Evolutionary conservation across 1,284 basidiomycete species (phyloP).

Genomic region (Wolfiporia cocos): DNA sequence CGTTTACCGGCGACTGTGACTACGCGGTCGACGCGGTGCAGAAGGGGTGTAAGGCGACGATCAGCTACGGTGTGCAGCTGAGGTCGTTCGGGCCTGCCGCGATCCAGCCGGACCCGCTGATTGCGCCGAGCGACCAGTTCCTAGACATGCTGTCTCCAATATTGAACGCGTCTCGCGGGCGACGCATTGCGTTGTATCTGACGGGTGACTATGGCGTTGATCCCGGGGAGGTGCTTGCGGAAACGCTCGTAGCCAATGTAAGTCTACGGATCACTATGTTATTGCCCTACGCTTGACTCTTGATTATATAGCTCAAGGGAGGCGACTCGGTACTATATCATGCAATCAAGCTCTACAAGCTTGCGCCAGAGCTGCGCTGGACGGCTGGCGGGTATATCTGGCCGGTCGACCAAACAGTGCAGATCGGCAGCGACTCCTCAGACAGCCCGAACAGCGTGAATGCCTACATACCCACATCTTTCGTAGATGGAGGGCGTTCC

Average conservation of each 20-base stretch:
- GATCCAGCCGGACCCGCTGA: conserved; percentile 48
- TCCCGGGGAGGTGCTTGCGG: conserved; percentile 63
- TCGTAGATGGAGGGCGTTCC: conserved; percentile 27
- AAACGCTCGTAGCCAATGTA: conserved; percentile 64
- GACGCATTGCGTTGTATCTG: conserved; percentile 66
- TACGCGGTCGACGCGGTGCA: conserved; percentile 67
- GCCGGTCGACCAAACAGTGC: conserved; percentile 65
- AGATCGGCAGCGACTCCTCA: conserved; percentile 45
- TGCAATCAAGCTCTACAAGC: conserved; percentile 69
- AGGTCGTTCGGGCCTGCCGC: conserved; percentile 58
- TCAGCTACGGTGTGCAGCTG: conserved; percentile 67
- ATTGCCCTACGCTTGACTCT: background rate
- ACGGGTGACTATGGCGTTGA: conserved; percentile 67
- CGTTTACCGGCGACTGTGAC: conserved; percentile 66
- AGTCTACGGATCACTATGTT: conserved; percentile 22
- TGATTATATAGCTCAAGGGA: conserved; percentile 54
- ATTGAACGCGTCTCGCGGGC: conserved; percentile 62
- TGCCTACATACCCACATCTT: conserved; percentile 25
- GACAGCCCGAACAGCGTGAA: conserved; percentile 28
- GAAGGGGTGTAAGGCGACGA: conserved; percentile 60
- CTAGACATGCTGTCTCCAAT: conserved; percentile 65
- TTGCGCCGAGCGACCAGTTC: conserved; percentile 66
- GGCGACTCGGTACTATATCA: conserved; percentile 71
- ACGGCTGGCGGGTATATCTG: conserved; percentile 76
- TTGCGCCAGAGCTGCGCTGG: conserved; percentile 70